Conservation (phyloP, 495 filamentous ascomycete genomes). For the Sphaerosporella brunnea region DNA sequence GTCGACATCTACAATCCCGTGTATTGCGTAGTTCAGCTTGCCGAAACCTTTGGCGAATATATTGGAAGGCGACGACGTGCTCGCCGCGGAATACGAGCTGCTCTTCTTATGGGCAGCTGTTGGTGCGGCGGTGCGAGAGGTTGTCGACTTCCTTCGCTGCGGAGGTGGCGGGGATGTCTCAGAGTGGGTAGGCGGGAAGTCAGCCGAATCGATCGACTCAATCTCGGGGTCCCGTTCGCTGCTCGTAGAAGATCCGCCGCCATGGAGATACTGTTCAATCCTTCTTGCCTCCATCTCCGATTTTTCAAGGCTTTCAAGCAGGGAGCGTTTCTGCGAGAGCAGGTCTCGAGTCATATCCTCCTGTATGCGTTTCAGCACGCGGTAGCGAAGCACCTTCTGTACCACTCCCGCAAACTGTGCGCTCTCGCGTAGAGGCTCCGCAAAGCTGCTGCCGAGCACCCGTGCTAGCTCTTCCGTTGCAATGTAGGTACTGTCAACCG, state of each 20-base stretch:
- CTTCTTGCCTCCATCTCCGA: constrained; percentile 82
- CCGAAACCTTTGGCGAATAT: constrained; percentile 61
- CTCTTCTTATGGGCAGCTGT: constrained; percentile 19
- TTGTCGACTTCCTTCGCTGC: constrained; percentile 28
- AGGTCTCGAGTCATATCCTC: constrained; percentile 95
- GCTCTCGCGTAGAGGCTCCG: constrained; percentile 90
- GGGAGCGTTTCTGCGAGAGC: constrained; percentile 56
- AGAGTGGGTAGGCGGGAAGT: constrained; percentile 80
- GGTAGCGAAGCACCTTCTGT: constrained; percentile 65
- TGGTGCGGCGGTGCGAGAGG: constrained; percentile 25
- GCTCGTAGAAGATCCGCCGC: constrained; percentile 27
- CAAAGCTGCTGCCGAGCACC: constrained; percentile 70
- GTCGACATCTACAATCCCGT: constrained; percentile 89
- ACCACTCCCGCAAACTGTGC: constrained; percentile 95
- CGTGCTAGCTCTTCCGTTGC: constrained; percentile 80
- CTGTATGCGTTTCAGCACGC: constrained; percentile 81
- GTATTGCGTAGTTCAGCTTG: constrained; percentile 78
- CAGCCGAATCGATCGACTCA: constrained; percentile 64
- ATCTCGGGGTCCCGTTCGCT: constrained; percentile 39
- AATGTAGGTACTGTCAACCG: constrained; percentile 88
- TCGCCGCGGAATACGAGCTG: constrained; percentile 14
- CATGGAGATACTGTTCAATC: constrained; percentile 71
- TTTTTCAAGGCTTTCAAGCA: constrained; percentile 66
- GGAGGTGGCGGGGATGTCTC: constrained; percentile 43
- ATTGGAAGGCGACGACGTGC: constrained; percentile 7